These are phyloP conservation scores for Ilex paraguariensis DNA, from an alignment of 305 asterid species.

Conservation along the genomic window DNA sequence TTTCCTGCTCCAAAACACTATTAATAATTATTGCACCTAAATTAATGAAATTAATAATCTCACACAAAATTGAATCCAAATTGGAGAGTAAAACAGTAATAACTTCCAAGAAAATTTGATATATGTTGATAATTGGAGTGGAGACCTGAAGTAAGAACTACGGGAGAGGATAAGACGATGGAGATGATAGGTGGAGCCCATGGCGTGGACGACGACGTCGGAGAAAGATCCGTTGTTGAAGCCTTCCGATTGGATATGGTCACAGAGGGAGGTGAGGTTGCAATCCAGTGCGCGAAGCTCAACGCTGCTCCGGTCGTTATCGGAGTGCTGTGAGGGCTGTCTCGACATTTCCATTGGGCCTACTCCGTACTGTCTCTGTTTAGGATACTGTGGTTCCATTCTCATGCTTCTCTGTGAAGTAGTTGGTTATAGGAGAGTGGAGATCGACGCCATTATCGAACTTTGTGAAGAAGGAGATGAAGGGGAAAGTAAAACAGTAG, in stretches of 20 bases:
- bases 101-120: too few species aligned
- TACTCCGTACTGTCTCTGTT: constrained; percentile 12
- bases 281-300: constrained; percentile 61
- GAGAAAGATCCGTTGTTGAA: constrained; percentile 80
- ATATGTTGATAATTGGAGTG: background rate
- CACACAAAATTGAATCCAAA: constrained; percentile 5
- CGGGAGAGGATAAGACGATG: constrained; percentile 92
- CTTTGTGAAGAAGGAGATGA: too few species aligned
- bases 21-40: too few species aligned
- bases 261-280: constrained; percentile 86
- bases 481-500: too few species aligned
- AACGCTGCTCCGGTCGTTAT: constrained; percentile 28
- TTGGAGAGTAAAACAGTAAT: too few species aligned
- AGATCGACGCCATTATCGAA: too few species aligned
- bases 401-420: too few species aligned
- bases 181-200: constrained; percentile 78
- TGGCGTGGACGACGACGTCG: constrained; percentile 77
- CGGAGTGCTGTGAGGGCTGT: constrained; percentile 26
- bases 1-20: too few species aligned
- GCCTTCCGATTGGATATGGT: constrained; percentile 88
- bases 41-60: too few species aligned
- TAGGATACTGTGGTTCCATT: background rate
- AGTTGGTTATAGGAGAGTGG: too few species aligned
- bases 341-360: constrained; percentile 17
- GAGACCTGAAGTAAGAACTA: constrained; percentile 87